phyloP scores from a whole-genome alignment of 306 rosid genomes.

The Corylus heterophylla region DNA sequence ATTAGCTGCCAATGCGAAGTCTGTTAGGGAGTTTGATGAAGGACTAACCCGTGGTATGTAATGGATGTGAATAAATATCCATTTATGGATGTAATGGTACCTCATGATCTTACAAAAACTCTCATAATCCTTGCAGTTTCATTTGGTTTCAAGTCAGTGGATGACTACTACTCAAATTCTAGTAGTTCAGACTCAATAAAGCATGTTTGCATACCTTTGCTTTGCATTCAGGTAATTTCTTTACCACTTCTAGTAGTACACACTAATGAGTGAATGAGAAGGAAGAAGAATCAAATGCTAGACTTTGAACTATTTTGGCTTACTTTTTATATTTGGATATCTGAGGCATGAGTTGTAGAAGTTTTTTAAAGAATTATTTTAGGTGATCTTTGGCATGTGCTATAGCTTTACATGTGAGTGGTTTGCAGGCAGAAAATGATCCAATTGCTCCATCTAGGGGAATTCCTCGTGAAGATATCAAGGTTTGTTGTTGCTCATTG shows the following conservation, averaged over 20 bases:
- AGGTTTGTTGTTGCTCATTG: slow-evolving; percentile 46
- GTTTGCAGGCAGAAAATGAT: slow-evolving; percentile 84
- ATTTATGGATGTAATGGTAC: slow-evolving; percentile 7
- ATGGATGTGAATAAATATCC: slow-evolving; percentile 3
- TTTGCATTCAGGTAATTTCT: slow-evolving; percentile 86
- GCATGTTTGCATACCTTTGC: slow-evolving; percentile 75
- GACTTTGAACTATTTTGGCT: background rate
- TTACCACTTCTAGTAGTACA: background rate
- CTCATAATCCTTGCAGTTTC: slow-evolving; percentile 63
- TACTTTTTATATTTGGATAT: background rate
- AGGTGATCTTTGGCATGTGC: background rate
- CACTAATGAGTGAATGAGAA: background rate
- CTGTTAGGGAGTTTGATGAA: slow-evolving; percentile 85
- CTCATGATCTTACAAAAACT: slow-evolving; percentile 24
- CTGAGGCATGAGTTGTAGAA: background rate
- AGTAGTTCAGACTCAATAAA: slow-evolving; percentile 84
- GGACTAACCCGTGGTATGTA: slow-evolving; percentile 86
- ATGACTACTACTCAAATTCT: slow-evolving; percentile 79
- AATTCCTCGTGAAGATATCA: slow-evolving; percentile 84
- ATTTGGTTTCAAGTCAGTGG: slow-evolving; percentile 93
- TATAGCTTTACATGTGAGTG: slow-evolving; percentile 21
- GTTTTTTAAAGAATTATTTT: background rate
- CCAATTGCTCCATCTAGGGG: slow-evolving; percentile 90
- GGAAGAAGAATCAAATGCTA: slow-evolving; percentile 7
- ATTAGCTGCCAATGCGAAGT: slow-evolving; percentile 66